Evolutionary conservation across 257 asterid species (phyloP), one percentile per base, ranked within the genome.

Genomic region (Anisodus tanguticus): DNA sequence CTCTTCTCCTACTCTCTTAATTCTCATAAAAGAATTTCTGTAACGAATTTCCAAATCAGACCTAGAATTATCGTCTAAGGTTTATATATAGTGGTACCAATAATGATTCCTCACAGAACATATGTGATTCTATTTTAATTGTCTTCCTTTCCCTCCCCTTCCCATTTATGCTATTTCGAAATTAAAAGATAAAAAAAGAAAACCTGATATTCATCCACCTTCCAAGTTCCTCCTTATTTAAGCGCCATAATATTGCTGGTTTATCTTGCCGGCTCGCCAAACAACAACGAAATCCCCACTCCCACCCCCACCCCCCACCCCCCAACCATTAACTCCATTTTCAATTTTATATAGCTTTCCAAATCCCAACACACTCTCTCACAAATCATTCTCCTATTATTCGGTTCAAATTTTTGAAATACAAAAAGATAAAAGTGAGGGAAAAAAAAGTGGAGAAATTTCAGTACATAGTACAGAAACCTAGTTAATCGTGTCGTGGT

Each of bases 401-500:
- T 6, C 81, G 22, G n/a, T 54, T 49, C 81, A 4, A 16, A 4
- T 4, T 0, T 84, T 72, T 3, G 3, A 6, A 80, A 26, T 39
- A 6, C 1, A 31, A 71, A 83, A 68, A 39, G 19, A 13, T 69
- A 66, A 41, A 41, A 43, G 26, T 4, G 35, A 31, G 35, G 35
- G 1, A 31, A 31, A 31, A 31, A 31, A 31, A 31, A 1, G 35
- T 31, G 1, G 35, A 31, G 35, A 31, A 31, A 74, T 31, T 5
- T 19, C 3, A 19, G 45, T 70, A 1, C 57, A 41, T 3, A 4
- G 47, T 7, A 26, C 9, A 76, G 22, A 51, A 76, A 35, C 84
- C 55, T 85, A 70, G 87, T 17, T 49, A 79, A 31, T 13, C 84
- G 87, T 58, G 82, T 79, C 74, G 15, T 76, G 8, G 63, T 68